These are phyloP conservation scores for Fusarium newnesense DNA, from an alignment of 2,329 filamentous ascomycete genomes.

Conservation along the genomic window DNA sequence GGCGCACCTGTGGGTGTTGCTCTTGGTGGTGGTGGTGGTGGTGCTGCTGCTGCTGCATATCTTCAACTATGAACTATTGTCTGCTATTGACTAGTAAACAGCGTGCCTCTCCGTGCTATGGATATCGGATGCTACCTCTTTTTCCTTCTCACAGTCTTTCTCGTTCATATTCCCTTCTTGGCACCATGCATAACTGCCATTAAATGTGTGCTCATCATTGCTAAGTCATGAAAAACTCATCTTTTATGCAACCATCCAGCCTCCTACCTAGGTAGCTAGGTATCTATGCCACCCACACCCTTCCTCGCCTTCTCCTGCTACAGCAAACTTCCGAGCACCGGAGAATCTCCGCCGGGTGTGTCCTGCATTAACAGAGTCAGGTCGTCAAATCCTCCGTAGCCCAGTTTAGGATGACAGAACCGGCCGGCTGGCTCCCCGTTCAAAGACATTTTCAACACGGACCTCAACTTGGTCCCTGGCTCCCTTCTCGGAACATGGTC, in stretches of 20 bases:
- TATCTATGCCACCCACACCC: slow-evolving; percentile 15
- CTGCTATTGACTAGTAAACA: slow-evolving; percentile 1
- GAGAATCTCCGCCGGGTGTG: slow-evolving; percentile 26
- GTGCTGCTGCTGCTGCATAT: not conserved
- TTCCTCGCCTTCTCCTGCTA: not conserved
- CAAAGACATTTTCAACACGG: slow-evolving; percentile 5
- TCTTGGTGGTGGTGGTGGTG: not conserved
- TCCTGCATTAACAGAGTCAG: not conserved
- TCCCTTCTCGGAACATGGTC: not conserved
- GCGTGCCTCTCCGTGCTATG: not conserved
- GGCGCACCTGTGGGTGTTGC: not conserved
- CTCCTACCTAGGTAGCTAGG: not conserved
- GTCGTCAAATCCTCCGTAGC: not conserved
- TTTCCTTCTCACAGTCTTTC: not conserved
- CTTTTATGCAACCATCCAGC: slow-evolving; percentile 17
- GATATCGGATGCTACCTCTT: not conserved
- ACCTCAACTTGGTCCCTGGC: not conserved
- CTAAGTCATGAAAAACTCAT: slow-evolving; percentile 26
- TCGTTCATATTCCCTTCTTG: slow-evolving; percentile 6
- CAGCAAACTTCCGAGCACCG: slow-evolving; percentile 8
- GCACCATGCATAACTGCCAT: slow-evolving; percentile 17
- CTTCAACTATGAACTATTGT: slow-evolving; percentile 11
- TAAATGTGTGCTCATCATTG: not conserved
- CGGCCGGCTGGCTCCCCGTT: slow-evolving; percentile 1
- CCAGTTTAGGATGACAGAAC: not conserved